phyloP scores from a whole-genome alignment of 768 basidiomycete genomes.

The Agaricus subrufescens region DNA sequence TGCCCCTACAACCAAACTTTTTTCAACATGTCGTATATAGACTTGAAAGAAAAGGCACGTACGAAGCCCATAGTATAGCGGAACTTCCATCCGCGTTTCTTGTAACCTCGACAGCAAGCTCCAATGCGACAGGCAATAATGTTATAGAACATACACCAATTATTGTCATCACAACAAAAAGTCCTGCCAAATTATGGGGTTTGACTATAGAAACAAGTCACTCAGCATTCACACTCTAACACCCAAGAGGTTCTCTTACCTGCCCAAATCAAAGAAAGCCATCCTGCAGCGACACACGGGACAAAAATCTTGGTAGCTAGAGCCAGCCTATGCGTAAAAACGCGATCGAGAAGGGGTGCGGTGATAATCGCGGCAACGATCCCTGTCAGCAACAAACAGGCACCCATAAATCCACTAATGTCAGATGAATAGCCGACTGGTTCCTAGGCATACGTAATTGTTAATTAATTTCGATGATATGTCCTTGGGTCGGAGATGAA shows the following conservation, averaged over 20 bases:
- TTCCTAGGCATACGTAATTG: slow-evolving; percentile 32
- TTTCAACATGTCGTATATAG: background rate
- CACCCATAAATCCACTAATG: slow-evolving; percentile 66
- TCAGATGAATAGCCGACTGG: slow-evolving; percentile 70
- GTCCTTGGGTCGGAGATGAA: background rate
- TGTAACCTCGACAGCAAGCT: slow-evolving; percentile 77
- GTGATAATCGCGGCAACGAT: slow-evolving; percentile 63
- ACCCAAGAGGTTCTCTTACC: slow-evolving; percentile 33
- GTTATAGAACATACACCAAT: slow-evolving; percentile 63
- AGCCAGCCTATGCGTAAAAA: slow-evolving; percentile 72
- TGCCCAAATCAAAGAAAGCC: slow-evolving; percentile 81
- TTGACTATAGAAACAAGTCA: slow-evolving; percentile 37
- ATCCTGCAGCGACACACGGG: slow-evolving; percentile 56
- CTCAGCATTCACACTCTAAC: background rate
- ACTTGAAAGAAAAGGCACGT: slow-evolving; percentile 20
- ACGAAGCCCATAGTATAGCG: slow-evolving; percentile 74
- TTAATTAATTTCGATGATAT: background rate
- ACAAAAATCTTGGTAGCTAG: slow-evolving; percentile 53
- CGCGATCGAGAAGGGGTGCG: slow-evolving; percentile 76
- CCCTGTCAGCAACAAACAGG: slow-evolving; percentile 62
- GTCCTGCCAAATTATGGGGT: slow-evolving; percentile 50
- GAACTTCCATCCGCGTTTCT: slow-evolving; percentile 76
- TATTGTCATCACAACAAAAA: slow-evolving; percentile 66
- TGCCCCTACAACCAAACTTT: slow-evolving; percentile 41
- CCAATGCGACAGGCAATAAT: slow-evolving; percentile 72